phyloP scores from a whole-genome alignment of 1,139 yeast genomes.

The Cylindricascospora bacillispora region DNA sequence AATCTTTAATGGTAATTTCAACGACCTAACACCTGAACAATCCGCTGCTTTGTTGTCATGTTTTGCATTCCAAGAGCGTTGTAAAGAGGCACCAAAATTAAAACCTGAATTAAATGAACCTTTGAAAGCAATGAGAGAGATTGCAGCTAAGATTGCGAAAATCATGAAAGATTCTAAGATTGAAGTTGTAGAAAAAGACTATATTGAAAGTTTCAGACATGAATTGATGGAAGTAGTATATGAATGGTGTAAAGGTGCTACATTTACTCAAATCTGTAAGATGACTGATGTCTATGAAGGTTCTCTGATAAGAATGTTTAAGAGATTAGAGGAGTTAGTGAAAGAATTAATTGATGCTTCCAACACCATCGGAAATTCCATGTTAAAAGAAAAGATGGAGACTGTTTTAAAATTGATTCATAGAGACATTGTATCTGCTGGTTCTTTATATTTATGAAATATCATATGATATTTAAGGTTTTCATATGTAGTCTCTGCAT shows the following conservation, averaged over 20 bases:
- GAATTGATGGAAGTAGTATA: slow-evolving; percentile 94
- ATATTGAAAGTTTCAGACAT: slow-evolving; percentile 78
- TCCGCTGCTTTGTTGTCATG: slow-evolving; percentile 87
- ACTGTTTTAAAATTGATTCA: slow-evolving; percentile 74
- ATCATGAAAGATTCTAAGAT: slow-evolving; percentile 80
- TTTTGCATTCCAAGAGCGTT: slow-evolving; percentile 93
- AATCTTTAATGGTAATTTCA: slow-evolving; percentile 89
- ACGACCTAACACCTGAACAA: slow-evolving; percentile 75
- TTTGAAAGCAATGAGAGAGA: slow-evolving; percentile 69
- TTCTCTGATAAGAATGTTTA: slow-evolving; percentile 82
- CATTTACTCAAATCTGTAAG: slow-evolving; percentile 92
- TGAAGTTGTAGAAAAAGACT: slow-evolving; percentile 81
- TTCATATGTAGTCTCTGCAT: not conserved
- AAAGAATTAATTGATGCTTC: slow-evolving; percentile 87
- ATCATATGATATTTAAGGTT: no score
- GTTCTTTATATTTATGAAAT: slow-evolving; percentile 47
- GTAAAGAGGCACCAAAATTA: slow-evolving; percentile 76
- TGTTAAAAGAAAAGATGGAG: slow-evolving; percentile 79
- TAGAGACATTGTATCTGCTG: slow-evolving; percentile 94
- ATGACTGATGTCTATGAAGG: slow-evolving; percentile 99
- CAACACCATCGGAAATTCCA: slow-evolving; percentile 81
- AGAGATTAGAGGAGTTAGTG: slow-evolving; percentile 83
- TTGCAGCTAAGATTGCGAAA: slow-evolving; percentile 84
- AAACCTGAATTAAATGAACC: slow-evolving; percentile 87
- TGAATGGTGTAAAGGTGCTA: slow-evolving; percentile 95